Evolutionary conservation across 2,329 filamentous ascomycete genomes (phyloP).

Genomic region (Taxawa tesnikishii): DNA sequence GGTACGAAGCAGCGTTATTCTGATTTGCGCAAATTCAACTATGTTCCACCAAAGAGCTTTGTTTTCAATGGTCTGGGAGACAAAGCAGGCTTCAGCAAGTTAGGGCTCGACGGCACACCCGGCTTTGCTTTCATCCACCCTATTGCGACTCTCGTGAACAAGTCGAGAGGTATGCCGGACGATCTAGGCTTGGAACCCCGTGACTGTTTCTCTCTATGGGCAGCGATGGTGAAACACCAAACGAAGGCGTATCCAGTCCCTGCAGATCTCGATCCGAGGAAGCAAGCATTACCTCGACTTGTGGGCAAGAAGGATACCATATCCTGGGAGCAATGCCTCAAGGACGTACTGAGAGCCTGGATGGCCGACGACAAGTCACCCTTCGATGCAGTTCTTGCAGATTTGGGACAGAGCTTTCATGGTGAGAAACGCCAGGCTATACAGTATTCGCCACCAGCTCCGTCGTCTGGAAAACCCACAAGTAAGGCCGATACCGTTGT

Average conservation of each 20-base stretch:
- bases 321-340: slow-evolving; percentile 51
- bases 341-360: slow-evolving; percentile 46
- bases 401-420: slow-evolving; percentile 27
- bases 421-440: slow-evolving; percentile 13
- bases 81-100: slow-evolving; percentile 23
- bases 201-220: slow-evolving; percentile 57
- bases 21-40: slow-evolving; percentile 64
- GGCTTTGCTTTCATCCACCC: slow-evolving; percentile 55
- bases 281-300: slow-evolving; percentile 37
- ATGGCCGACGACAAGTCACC: slow-evolving; percentile 44
- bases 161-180: slow-evolving; percentile 49
- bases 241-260: slow-evolving; percentile 32
- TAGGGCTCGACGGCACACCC: slow-evolving; percentile 35
- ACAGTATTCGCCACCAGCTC: too few species aligned
- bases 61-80: slow-evolving; percentile 41
- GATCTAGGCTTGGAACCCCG: slow-evolving; percentile 59
- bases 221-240: slow-evolving; percentile 47
- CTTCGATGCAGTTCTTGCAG: slow-evolving; percentile 37
- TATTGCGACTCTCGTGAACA: slow-evolving; percentile 48
- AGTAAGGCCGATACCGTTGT: slow-evolving; percentile 7
- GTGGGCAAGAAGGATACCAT: slow-evolving; percentile 55
- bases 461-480: too few species aligned
- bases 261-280: slow-evolving; percentile 35
- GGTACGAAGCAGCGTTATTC: slow-evolving; percentile 59
- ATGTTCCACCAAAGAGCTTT: slow-evolving; percentile 37